Conservation (phyloP, 2,329 filamentous ascomycete genomes). For the Alternaria consortialis region DNA sequence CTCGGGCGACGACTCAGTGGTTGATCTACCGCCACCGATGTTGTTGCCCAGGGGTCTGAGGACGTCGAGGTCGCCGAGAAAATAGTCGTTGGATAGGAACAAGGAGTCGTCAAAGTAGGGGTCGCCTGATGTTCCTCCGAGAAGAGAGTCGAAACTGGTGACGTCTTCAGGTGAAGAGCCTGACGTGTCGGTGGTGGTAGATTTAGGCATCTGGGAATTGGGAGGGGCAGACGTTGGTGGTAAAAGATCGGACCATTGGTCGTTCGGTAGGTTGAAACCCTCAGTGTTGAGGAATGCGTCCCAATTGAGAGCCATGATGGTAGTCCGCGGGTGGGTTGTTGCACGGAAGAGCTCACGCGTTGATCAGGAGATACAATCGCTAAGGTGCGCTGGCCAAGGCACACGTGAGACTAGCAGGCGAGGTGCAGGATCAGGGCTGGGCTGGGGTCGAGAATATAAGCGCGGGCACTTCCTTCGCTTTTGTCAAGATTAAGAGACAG, state of each 20-base stretch:
- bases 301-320: slow-evolving; percentile 53
- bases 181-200: slow-evolving; percentile 44
- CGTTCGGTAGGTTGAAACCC: slow-evolving; percentile 48
- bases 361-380: slow-evolving; percentile 50
- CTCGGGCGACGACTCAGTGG: slow-evolving; percentile 52
- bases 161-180: slow-evolving; percentile 44
- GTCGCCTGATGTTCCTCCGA: slow-evolving; percentile 41
- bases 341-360: slow-evolving; percentile 45
- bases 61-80: slow-evolving; percentile 51
- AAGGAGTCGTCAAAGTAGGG: slow-evolving; percentile 51
- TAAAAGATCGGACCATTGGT: slow-evolving; percentile 51
- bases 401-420: slow-evolving; percentile 32
- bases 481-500: slow-evolving; percentile 11
- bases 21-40: slow-evolving; percentile 43
- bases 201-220: slow-evolving; percentile 48
- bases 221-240: slow-evolving; percentile 36
- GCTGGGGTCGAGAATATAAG: slow-evolving; percentile 40
- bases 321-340: slow-evolving; percentile 38
- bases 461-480: slow-evolving; percentile 21
- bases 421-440: slow-evolving; percentile 25
- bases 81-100: slow-evolving; percentile 51
- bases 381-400: slow-evolving; percentile 36
- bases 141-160: slow-evolving; percentile 43
- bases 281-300: slow-evolving; percentile 50
- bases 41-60: slow-evolving; percentile 48